Base-by-base conservation (phyloP, 2,329 filamentous ascomycete genomes). In the Aspergillus sp. region DNA sequence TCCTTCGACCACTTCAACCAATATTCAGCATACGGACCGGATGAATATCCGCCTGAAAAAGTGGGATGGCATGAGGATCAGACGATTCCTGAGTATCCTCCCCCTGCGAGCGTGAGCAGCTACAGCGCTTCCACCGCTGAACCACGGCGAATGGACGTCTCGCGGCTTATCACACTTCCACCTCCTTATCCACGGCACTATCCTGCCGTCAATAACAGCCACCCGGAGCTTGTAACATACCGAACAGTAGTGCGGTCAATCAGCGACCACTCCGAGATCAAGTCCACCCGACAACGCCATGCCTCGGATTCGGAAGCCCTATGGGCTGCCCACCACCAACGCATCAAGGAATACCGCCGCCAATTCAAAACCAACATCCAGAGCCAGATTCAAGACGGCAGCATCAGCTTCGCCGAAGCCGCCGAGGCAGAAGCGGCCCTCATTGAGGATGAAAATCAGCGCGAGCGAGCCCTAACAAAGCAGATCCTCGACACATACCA, bases 141-240 rank as follows among this genome's bases (percentile, higher is more conserved):
- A 78, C 83, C 69, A 28, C 78, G 77, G 23, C 87, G 87, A 61
- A 80, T 98, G 3, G 94, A 99, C 71, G 90, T 98, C 28, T 98
- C 95, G 3, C 86, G 95, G 30, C 86, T 99, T 1, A 91, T 99
- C 4, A 97, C 95, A 0, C 83, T 99, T 31, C 95, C 95, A 8
- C 95, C 95, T 1, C 91, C 95, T 2, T 98, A 96, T 74, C 95
- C 95, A 1, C 89, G 94, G 7, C 94, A 98, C 72, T 91, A 98
- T 70, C 95, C 95, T 8, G 95, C 95, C 0, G 91, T 98, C 17
- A 97, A 96, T 75, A 99, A 98, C 72, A 96, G 87, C 68, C 95
- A 99, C 72, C 95, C 95, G 0, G 90, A 96, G 66, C 84, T 99
- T n/a, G 85, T 89, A 0, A 84, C 87, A 1, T 93, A 91, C 51